Base-by-base conservation (phyloP, 106 monocot species). In the Chionographis japonica region DNA sequence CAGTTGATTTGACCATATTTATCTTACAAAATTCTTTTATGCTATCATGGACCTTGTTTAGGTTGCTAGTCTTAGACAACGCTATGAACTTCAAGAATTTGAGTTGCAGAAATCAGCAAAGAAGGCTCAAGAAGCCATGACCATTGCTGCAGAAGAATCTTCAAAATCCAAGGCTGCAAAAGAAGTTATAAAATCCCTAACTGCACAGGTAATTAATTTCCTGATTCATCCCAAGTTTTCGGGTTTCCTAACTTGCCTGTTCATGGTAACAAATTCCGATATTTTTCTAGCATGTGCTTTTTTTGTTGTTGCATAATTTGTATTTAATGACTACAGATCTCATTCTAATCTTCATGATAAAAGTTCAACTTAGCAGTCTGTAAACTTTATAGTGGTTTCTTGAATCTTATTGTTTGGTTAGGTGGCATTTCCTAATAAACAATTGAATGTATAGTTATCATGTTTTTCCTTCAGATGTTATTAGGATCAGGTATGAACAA, bases 131-230 rank as follows among this genome's bases (percentile, higher is more conserved):
- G 93, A 89, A 51, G 86, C 89, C 37, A 68, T 74, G 61, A 54
- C 71, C 56, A 27, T 86, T 40, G 84, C 78, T 55, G 74, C 77
- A 9, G 89, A 93, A 72, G 93, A 93, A 81, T 69, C 83, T 65
- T 64, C 83, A 69, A 93, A 84, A 52, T 84, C 80, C 15, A 81
- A 77, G 69, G 86, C 89, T 63, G 93, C 89, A 63, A 82, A 93
- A 63, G 85, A 86, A 72, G 78, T 86, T 55, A 86, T 81, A 36
- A 78, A 86, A 67, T 78, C 78, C 19, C 75, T 86, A 49, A 81
- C 85, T 49, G 67, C 77, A 54, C 85, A 81, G 78, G 85, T 86
- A 58, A 37, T 69, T 5, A 27, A 27, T 38, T 37, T 36, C 37
- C 8, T 38, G 46, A 10, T 35, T 10, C 37, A 4, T 38, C 4